Conservation (phyloP, 495 filamentous ascomycete genomes). For the Penicillium psychrofluorescens region DNA sequence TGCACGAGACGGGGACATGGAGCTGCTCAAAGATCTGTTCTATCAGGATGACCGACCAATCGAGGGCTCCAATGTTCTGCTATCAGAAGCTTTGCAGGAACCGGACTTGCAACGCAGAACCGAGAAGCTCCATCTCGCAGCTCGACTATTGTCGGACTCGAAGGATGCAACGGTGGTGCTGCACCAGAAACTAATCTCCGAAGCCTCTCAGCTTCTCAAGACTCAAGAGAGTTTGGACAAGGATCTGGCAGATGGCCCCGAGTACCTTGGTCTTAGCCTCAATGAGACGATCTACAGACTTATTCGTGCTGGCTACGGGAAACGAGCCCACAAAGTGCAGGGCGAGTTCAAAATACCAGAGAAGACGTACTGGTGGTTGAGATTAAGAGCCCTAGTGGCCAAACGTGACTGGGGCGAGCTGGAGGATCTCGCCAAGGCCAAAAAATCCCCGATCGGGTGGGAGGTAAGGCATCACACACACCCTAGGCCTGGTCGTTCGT, state of each 20-base stretch:
- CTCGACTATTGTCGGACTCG: constrained; percentile 73
- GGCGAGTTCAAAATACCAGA: constrained; percentile 90
- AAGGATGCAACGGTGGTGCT: constrained; percentile 62
- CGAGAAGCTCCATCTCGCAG: constrained; percentile 82
- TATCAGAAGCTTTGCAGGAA: constrained; percentile 70
- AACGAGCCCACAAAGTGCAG: constrained; percentile 76
- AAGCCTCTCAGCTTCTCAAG: constrained; percentile 70
- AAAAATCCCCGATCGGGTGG: constrained; percentile 94
- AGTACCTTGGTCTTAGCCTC: constrained; percentile 75
- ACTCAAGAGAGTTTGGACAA: constrained; percentile 79
- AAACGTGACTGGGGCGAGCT: constrained; percentile 87
- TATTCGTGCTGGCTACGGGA: constrained; percentile 64
- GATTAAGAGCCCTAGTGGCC: constrained; percentile 79
- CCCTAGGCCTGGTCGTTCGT: constrained; percentile 3
- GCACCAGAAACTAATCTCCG: constrained; percentile 68
- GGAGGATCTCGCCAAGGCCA: constrained; percentile 64
- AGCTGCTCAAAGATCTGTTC: constrained; percentile 89
- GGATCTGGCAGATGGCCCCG: constrained; percentile 56
- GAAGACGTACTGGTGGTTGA: constrained; percentile 83
- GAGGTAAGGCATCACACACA: constrained; percentile 49
- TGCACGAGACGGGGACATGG: constrained; percentile 66
- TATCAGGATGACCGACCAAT: constrained; percentile 93
- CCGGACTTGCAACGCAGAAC: constrained; percentile 51
- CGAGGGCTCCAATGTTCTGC: constrained; percentile 80
- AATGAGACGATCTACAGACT: constrained; percentile 88